Percentiles rank a stretch among this genome's conserved stretches.
Evolutionary conservation across 139 green algal species (phyloP).

Genomic region (Auxenochlorella pyrenoidosa): DNA sequence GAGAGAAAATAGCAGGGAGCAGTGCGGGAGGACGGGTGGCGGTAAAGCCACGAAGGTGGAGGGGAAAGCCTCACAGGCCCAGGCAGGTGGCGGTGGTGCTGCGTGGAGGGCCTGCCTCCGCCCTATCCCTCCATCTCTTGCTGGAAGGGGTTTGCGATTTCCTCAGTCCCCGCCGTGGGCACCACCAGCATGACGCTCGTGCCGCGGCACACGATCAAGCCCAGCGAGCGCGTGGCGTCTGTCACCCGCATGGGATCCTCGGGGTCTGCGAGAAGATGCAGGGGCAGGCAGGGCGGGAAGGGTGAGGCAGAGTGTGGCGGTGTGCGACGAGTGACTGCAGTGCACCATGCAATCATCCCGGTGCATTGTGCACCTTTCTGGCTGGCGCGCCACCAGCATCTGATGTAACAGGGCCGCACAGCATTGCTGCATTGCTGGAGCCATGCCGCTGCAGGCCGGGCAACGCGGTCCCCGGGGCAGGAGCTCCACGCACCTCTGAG

Average conservation of each 20-base stretch:
- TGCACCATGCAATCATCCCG: no score
- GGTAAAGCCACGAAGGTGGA: background rate
- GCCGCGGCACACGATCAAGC: constrained; percentile 89
- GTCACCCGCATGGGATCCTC: constrained; percentile 88
- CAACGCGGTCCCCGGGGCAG: no score
- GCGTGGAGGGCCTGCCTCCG: background rate
- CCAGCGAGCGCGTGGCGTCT: constrained; percentile 83
- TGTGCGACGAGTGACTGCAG: background rate
- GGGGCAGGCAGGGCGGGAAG: background rate
- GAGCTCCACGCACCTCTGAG: constrained; percentile 77
- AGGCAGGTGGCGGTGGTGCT: background rate
- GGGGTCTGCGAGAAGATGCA: constrained; percentile 67
- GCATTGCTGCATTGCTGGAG: no score
- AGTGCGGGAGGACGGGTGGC: background rate
- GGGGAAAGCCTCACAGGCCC: background rate
- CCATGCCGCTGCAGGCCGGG: no score
- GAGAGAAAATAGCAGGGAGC: no score
- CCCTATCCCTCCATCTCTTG: constrained; percentile 35
- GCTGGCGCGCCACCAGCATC: no score
- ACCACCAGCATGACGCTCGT: constrained; percentile 95
- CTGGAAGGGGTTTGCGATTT: constrained; percentile 91
- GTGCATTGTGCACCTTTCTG: no score
- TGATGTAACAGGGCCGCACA: no score
- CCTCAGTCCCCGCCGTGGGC: constrained; percentile 85
- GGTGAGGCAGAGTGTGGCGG: background rate